Conservation (phyloP, 306 rosid genomes). For the Cucurbita pepo region DNA sequence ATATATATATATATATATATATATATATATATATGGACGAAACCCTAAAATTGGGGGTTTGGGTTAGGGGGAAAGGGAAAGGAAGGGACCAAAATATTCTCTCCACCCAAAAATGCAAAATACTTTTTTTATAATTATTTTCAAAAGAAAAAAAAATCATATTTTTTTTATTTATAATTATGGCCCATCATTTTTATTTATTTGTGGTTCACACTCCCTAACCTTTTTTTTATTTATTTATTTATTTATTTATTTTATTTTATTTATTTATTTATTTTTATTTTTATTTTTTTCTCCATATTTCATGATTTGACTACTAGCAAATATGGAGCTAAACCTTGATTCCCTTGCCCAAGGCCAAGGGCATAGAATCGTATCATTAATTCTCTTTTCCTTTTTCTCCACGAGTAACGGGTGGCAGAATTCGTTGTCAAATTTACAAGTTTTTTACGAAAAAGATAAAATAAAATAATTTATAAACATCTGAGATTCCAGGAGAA, state of each 20-base stretch:
- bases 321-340: neutral
- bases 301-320: neutral
- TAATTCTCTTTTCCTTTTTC: neutral
- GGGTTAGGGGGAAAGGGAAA: too few relatives aligned
- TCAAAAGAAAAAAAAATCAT: too few relatives aligned
- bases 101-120: neutral
- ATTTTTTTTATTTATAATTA: too few relatives aligned
- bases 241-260: too few relatives aligned
- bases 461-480: too few relatives aligned
- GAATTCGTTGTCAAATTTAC: neutral
- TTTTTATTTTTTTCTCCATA: neutral
- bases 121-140: neutral
- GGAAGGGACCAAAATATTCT: too few relatives aligned
- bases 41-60: too few relatives aligned
- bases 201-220: neutral
- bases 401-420: neutral
- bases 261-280: too few relatives aligned
- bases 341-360: neutral
- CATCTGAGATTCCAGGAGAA: too few relatives aligned
- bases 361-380: neutral
- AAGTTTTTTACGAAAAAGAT: neutral
- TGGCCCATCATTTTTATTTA: neutral
- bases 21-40: too few relatives aligned
- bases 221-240: neutral
- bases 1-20: too few relatives aligned